These are phyloP conservation scores for Aquilaria malaccensis DNA, from an alignment of 345 rosid species.

Conservation along the genomic window DNA sequence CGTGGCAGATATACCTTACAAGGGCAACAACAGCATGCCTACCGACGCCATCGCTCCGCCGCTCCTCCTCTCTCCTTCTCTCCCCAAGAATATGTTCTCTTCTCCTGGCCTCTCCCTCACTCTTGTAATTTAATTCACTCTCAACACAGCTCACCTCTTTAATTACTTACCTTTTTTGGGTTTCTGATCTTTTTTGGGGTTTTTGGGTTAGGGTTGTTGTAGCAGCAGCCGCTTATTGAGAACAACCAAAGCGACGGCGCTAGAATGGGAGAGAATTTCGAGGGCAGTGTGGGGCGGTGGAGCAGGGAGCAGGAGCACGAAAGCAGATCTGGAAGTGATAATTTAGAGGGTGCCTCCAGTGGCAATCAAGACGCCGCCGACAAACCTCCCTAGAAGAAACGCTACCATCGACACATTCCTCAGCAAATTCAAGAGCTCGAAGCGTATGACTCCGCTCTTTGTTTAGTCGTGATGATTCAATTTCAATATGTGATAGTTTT, in stretches of 20 bases:
- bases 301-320: constrained; percentile 54
- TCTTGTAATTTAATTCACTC: too few relatives aligned
- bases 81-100: too few relatives aligned
- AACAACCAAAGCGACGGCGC: background rate
- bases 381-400: constrained; percentile 81
- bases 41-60: constrained; percentile 44
- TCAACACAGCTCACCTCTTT: too few relatives aligned
- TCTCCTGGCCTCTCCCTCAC: too few relatives aligned
- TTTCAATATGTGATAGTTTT: too few relatives aligned
- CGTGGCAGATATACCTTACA: constrained; percentile 11
- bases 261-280: constrained; percentile 32
- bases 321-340: constrained; percentile 26
- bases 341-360: constrained; percentile 89
- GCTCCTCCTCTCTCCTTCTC: constrained; percentile 39
- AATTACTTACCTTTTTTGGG: too few relatives aligned
- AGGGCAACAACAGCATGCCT: constrained; percentile 36
- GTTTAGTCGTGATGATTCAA: too few relatives aligned
- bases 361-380: constrained; percentile 90
- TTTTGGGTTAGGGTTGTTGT: too few relatives aligned
- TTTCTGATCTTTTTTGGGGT: too few relatives aligned
- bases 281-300: constrained; percentile 28
- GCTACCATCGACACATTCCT: constrained; percentile 93
- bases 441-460: constrained; percentile 37
- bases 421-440: constrained; percentile 49
- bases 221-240: too few relatives aligned